Evolutionary conservation across 495 filamentous ascomycete species (phyloP).

Genomic region (Penicillium cosmopolitanum): DNA sequence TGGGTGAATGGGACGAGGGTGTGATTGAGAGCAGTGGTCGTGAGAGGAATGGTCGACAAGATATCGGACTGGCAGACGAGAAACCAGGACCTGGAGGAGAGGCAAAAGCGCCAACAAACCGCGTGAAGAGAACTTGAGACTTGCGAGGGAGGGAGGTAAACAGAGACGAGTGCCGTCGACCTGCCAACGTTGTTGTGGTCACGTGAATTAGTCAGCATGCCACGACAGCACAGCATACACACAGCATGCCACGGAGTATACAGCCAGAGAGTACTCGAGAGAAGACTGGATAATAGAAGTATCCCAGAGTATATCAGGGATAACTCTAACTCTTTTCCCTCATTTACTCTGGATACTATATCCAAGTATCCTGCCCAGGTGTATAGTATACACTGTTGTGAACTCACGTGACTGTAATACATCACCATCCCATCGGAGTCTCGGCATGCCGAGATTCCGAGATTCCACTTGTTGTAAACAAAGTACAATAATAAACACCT

Average conservation of each 20-base stretch:
- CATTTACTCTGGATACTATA: too few species aligned
- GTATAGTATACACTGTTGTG: too few species aligned
- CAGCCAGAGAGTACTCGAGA: not conserved
- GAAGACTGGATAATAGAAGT: not conserved
- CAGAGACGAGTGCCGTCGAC: constrained; percentile 27
- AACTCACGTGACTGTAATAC: too few species aligned
- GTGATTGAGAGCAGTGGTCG: too few species aligned
- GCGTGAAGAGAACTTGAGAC: constrained; percentile 27
- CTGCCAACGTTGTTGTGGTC: constrained; percentile 39
- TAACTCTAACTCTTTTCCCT: too few species aligned
- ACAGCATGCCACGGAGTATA: constrained; percentile 19
- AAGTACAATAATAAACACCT: not conserved
- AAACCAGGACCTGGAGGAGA: not conserved
- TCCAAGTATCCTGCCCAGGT: too few species aligned
- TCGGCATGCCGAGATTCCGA: too few species aligned
- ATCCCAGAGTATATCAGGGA: not conserved
- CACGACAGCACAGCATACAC: constrained; percentile 9
- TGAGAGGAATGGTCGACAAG: too few species aligned
- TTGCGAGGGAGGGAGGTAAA: constrained; percentile 25
- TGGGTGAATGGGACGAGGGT: not conserved
- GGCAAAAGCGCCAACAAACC: constrained; percentile 8
- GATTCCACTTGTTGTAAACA: too few species aligned
- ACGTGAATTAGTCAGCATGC: constrained; percentile 21
- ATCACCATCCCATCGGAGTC: too few species aligned
- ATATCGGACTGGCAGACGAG: too few species aligned